Conservation (phyloP, 225 moss, liverwort and hornwort species). For the Antitrichia curtipendula region DNA sequence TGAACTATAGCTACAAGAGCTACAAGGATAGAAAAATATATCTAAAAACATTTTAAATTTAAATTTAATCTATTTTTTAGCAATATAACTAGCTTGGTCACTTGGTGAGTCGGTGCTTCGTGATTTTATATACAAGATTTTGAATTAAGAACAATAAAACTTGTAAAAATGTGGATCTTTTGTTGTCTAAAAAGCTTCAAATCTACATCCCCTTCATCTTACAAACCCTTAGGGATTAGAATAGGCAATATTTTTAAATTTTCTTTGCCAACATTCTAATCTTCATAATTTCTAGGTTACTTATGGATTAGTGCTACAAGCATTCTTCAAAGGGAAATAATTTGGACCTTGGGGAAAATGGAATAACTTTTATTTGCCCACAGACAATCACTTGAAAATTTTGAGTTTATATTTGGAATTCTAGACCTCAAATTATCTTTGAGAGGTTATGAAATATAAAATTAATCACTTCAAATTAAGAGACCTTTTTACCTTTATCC, state of each 20-base stretch:
- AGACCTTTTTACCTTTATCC: background rate
- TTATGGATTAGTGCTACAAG: background rate
- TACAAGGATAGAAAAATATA: background rate
- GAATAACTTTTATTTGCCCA: background rate
- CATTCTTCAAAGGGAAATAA: rapidly evolving
- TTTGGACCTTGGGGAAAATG: rapidly evolving
- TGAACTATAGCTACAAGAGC: rapidly evolving
- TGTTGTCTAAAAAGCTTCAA: background rate
- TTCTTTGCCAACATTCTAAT: background rate
- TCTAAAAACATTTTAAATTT: background rate
- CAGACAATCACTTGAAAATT: background rate
- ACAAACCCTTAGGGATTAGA: background rate
- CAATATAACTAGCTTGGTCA: background rate
- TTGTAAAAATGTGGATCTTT: background rate
- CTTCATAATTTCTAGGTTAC: background rate
- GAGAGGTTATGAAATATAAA: background rate
- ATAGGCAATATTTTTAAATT: background rate
- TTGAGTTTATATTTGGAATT: background rate
- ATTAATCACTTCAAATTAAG: background rate
- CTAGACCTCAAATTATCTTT: background rate
- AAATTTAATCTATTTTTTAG: background rate
- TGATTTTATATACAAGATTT: background rate
- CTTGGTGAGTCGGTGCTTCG: background rate
- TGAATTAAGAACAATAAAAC: background rate
- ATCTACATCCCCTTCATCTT: background rate